A percentile compares a stretch with the other conserved stretches of the same genome.
Conservation (phyloP, 1,284 basidiomycete species). For the Fomitopsis palustris region DNA sequence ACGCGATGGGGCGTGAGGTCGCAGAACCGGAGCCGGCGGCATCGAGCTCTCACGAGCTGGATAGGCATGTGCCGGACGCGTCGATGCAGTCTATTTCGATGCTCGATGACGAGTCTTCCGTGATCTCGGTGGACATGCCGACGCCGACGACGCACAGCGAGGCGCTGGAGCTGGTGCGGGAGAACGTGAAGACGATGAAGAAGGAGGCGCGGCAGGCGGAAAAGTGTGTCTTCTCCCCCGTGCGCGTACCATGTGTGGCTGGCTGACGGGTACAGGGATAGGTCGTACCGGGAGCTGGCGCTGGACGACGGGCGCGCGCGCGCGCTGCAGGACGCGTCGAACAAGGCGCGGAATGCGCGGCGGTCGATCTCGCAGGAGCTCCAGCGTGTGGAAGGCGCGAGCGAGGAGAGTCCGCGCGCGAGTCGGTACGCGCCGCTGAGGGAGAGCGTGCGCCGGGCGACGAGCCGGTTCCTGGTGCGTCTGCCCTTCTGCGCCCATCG, state of each 20-base stretch:
- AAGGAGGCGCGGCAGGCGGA: slow-evolving; percentile 54
- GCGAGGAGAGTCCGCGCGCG: slow-evolving; percentile 30
- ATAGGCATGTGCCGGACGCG: neutral
- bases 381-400: slow-evolving; percentile 27
- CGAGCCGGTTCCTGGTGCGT: slow-evolving; percentile 33
- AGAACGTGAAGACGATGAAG: slow-evolving; percentile 51
- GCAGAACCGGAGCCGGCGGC: slow-evolving; percentile 26
- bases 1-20: slow-evolving; percentile 64
- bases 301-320: slow-evolving; percentile 43
- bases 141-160: slow-evolving; percentile 43
- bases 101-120: neutral
- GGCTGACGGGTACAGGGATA: slow-evolving; percentile 18
- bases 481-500: neutral
- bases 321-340: slow-evolving; percentile 53
- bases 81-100: neutral
- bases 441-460: slow-evolving; percentile 30
- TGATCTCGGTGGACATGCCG: slow-evolving; percentile 20
- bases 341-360: slow-evolving; percentile 45
- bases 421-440: slow-evolving; percentile 34
- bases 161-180: slow-evolving; percentile 51
- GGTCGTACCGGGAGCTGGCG: slow-evolving; percentile 30
- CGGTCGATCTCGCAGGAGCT: slow-evolving; percentile 41
- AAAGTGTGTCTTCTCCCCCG: slow-evolving; percentile 34
- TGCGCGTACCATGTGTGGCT: slow-evolving; percentile 4
- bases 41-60: neutral